Evolutionary conservation across 257 asterid genomes (phyloP), one percentile per base, ranked within the genome.

Genomic region (Nyctanthes arbortristis): DNA sequence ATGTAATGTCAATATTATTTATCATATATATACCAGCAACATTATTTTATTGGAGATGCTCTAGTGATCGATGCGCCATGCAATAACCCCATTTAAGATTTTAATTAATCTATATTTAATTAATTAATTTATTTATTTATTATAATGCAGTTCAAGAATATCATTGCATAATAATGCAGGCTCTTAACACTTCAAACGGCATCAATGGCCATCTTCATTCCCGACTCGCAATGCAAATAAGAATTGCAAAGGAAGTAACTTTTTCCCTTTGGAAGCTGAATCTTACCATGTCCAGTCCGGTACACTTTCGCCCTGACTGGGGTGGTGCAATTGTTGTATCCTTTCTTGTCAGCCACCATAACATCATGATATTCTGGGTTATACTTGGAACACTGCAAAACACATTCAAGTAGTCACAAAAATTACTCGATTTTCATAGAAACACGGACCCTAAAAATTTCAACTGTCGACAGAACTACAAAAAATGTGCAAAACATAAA

Each of bases 311-410:
- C 28, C 1, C 52, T 13, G 7, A 66, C 9, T 0, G 72, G 39
- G 9, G 63, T 12, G 1, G 56, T 66, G 49, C 83, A 79, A 5
- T 66, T 28, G 16, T 70, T n/a, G 39, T 65, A 78, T 25, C 78
- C 75, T 2, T 30, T 34, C 35, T 67, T 36, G 72, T 12, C 52
- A 28, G 74, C 83, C 0, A 2, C 12, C 40, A 74, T 72, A 2
- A 79, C 73, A 5, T 12, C 57, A 77, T 70, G 80, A 3, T 9
- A 5, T 10, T 66, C 80, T 5, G 34, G 18, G 5, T 66, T 69
- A 13, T 79, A 79, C 7, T 67, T 63, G n/a, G 72, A 79, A 79
- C 37, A 63, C 79, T 74, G 55, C 61, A n/a, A 47, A 18, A 25
- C 56, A 40, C 24, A n/a, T n/a, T 3, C 22, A 16, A 14, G 16